Conservation (phyloP, 495 filamentous ascomycete genomes). For the Pyrenopolyporus hunteri region DNA sequence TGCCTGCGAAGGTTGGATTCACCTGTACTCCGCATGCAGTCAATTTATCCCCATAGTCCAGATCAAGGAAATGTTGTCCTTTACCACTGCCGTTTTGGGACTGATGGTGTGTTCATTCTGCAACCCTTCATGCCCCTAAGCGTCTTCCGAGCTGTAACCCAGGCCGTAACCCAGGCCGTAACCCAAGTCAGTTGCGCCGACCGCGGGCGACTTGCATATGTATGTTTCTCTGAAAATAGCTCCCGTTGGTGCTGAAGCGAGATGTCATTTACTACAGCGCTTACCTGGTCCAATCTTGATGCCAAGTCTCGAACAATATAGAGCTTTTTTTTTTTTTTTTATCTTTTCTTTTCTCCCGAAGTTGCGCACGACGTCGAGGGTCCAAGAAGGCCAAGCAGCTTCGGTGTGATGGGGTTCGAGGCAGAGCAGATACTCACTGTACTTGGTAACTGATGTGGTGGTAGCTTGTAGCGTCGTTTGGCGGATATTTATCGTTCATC, state of each 20-base stretch:
- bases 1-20: constrained; percentile 14
- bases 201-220: constrained; percentile 38
- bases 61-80: constrained; percentile 28
- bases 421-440: constrained; percentile 8
- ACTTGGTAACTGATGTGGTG: constrained; percentile 3
- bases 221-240: constrained; percentile 39
- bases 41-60: constrained; percentile 37
- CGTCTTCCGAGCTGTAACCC: constrained; percentile 24
- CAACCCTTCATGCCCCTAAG: constrained; percentile 17
- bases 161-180: constrained; percentile 22
- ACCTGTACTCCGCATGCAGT: constrained; percentile 36
- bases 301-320: constrained; percentile 38
- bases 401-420: constrained; percentile 23
- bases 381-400: constrained; percentile 21
- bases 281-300: constrained; percentile 40
- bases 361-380: constrained; percentile 18
- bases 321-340: no score
- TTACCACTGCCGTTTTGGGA: constrained; percentile 30
- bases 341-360: no score
- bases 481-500: constrained; percentile 7
- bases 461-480: neutral
- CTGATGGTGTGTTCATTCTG: constrained; percentile 35
- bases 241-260: constrained; percentile 42
- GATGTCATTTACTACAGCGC: constrained; percentile 31
- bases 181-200: constrained; percentile 35